These are phyloP conservation scores for Rhododendron mucronatum DNA, from an alignment of 148 eudicot species.

Conservation along the genomic window DNA sequence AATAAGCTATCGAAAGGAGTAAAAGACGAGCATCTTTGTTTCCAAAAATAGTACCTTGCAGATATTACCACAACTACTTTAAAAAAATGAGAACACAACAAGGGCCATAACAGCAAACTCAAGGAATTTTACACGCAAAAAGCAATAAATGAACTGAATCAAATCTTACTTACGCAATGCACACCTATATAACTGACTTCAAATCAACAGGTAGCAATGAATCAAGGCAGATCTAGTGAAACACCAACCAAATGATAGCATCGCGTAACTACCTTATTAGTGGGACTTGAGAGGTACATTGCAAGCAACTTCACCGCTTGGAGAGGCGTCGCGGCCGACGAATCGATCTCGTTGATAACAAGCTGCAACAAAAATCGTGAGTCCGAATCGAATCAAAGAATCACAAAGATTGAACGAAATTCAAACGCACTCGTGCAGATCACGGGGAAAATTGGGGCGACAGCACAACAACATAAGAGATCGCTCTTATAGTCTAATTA, in stretches of 20 bases:
- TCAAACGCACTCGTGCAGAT: background rate
- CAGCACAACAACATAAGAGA: background rate
- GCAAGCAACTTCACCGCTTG: constrained; percentile 94
- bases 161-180: background rate
- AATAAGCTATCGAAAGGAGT: background rate
- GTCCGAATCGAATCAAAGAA: background rate
- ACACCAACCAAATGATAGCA: constrained; percentile 18
- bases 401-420: background rate
- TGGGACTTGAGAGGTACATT: constrained; percentile 54
- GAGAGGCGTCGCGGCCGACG: constrained; percentile 78
- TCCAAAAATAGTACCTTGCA: background rate
- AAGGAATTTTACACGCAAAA: background rate
- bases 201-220: background rate
- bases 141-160: background rate
- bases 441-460: background rate
- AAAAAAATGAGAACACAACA: background rate
- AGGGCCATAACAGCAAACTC: background rate
- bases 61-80: background rate
- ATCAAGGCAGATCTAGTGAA: background rate
- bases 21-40: background rate
- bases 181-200: background rate
- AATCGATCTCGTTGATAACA: constrained; percentile 71
- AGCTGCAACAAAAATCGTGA: constrained; percentile 32
- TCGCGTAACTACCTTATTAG: constrained; percentile 46
- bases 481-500: background rate